A percentile compares a stretch with the other conserved stretches of the same genome.
Evolutionary conservation across 2,329 filamentous ascomycete genomes (phyloP).

Genomic region (Botryotinia calthae): DNA sequence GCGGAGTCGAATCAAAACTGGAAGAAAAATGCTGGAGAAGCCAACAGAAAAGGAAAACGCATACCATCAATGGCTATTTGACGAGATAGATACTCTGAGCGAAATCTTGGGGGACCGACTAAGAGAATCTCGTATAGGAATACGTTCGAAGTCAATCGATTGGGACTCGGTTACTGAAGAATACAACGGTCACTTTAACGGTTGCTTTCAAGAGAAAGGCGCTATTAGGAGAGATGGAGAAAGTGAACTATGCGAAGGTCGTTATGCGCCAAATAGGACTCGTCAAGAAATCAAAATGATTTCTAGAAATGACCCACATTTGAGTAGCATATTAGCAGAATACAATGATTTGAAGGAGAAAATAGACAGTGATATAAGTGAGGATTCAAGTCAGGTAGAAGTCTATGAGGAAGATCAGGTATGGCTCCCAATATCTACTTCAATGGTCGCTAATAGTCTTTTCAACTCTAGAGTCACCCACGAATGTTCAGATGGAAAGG

Average conservation of each 20-base stretch:
- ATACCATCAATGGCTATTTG: not conserved
- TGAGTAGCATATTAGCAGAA: not conserved
- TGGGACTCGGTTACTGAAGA: not conserved
- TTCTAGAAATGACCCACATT: accelerated
- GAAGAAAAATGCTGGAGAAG: not conserved
- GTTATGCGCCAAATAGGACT: not conserved
- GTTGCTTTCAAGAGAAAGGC: not conserved
- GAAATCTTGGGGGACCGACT: accelerated
- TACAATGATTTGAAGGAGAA: not conserved
- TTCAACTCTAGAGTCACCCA: not conserved
- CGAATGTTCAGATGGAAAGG: not conserved
- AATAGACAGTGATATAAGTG: not conserved
- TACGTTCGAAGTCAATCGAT: accelerated
- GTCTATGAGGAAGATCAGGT: not conserved
- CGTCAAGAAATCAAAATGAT: accelerated
- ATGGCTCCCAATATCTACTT: not conserved
- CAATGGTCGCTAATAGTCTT: not conserved
- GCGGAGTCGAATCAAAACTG: not conserved
- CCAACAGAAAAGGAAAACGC: accelerated
- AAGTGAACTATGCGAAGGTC: not conserved
- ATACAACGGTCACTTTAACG: not conserved
- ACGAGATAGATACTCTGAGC: not conserved
- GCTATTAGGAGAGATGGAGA: not conserved
- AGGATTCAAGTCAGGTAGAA: not conserved
- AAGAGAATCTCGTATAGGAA: not conserved